Percentiles rank a stretch among this genome's conserved stretches.
Conservation (phyloP, 768 basidiomycete species). For the Infundibulicybe gibba region DNA sequence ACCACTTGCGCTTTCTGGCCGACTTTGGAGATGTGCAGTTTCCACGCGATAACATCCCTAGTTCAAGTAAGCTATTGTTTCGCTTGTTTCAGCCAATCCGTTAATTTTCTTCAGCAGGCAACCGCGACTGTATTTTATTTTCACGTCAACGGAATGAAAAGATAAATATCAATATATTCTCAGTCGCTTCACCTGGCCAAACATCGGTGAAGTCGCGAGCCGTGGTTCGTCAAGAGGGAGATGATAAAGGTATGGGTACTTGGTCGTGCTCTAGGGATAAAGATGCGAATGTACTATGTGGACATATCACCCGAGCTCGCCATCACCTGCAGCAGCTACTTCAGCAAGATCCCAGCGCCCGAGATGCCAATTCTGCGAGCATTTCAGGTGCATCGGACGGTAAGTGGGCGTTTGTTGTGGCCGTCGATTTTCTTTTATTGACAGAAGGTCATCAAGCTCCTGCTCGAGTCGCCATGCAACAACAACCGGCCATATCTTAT, state of each 20-base stretch:
- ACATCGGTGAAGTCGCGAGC: constrained; percentile 1
- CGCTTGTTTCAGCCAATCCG: not conserved
- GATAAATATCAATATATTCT: constrained; percentile 4
- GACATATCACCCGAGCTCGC: constrained; percentile 6
- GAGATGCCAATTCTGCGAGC: not conserved
- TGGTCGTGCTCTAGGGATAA: constrained; percentile 6
- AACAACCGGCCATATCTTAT: constrained; percentile 4
- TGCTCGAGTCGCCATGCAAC: not conserved
- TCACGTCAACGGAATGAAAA: constrained; percentile 1
- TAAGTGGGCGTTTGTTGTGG: too few relatives aligned
- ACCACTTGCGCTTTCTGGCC: too few relatives aligned
- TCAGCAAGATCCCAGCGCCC: constrained; percentile 4
- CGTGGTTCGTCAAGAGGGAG: constrained; percentile 4
- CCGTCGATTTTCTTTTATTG: too few relatives aligned
- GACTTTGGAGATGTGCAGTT: constrained; percentile 2
- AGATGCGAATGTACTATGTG: constrained; percentile 3
- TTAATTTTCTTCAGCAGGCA: not conserved
- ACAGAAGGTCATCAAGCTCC: too few relatives aligned
- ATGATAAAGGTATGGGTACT: constrained; percentile 2
- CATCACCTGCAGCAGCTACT: constrained; percentile 8
- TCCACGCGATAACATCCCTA: constrained; percentile 2
- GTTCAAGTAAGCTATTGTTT: not conserved
- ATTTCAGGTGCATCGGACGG: too few relatives aligned
- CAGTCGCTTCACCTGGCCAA: constrained; percentile 4
- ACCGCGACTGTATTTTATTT: constrained; percentile 4